Evolutionary conservation across 1,284 basidiomycete genomes (phyloP), one percentile per base, ranked within the genome.

Genomic region (Tremellales sp.): DNA sequence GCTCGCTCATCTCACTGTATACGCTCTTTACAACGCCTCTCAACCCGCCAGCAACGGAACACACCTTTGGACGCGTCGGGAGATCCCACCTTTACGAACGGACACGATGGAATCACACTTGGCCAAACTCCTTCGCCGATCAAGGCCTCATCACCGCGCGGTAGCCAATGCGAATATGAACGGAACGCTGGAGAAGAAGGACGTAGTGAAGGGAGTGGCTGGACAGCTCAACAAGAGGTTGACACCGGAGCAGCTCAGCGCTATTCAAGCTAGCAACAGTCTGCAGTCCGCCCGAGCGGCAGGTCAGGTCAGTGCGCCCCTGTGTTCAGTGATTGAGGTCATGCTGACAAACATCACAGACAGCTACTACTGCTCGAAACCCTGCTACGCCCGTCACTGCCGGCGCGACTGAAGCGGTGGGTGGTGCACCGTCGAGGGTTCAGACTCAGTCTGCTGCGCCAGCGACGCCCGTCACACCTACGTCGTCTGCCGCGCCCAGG

Each of bases 221-320:
- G 39, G 42, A 22, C 29, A 17, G 22, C 37, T 57, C 17, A 24
- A 37, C n/a, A 51, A 58, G 48, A 39, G 56, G 23, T 33, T 58
- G 23, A 58, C 56, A 2, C 56, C 56, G n/a, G 53, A 47, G 11
- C 39, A 58, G 27, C 25, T 58, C 25, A 43, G 39, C 12, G 48
- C 43, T 39, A 49, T 49, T 17, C 52, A 53, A 35, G 42, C 48
- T 19, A 31, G 19, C 7, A 27, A 39, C 25, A 52, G 54, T 35
- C 46, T 40, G 26, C 49, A 47, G 35, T 42, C 41, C 1, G 49
- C 49, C 5, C 47, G 44, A 23, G 43, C 41, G 8, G 46, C 42
- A 10, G 25, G 55, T 56, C 36, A 51, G 54, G 47, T 21, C 36
- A 31, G 19, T 25, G 41, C 21, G n/a, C n/a, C 15, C 33, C 40